Base-by-base conservation (phyloP, 768 basidiomycete genomes). In the Gloeophyllum trabeum region DNA sequence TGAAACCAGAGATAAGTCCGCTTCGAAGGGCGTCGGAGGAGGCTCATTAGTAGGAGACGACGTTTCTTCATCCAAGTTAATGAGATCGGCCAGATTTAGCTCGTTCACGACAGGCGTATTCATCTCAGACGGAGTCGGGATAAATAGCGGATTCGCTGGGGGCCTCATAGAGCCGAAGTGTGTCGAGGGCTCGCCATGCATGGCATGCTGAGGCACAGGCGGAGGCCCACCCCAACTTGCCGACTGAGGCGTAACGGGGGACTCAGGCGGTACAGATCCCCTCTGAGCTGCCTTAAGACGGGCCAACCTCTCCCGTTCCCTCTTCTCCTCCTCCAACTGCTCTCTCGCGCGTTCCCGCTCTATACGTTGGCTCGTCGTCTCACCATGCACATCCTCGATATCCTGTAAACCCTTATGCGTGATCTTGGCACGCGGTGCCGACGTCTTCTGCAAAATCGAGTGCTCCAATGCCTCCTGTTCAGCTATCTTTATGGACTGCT, bases 321-420 rank as follows among this genome's bases (percentile, higher is more conserved):
- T 66, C 47, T 81, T 79, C 46, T 80, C 77, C 56, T 81, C 77
- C 21, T 67, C 70, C 52, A 76, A 75, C 40, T 69, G 68, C 50
- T 78, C 73, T 36, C 69, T 66, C 51, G 85, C 83, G 18, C 70
- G 61, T 35, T 65, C 60, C 28, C 47, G 51, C 32, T 41, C 48
- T n/a, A n/a, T n/a, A 24, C 44, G 59, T 43, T 42, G 46, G 28
- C 42, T 42, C 1, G 44, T 48, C 25, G 43, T 43, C 41, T 50
- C 48, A 12, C 77, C 81, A 50, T 76, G 75, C 42, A 81, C 61
- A 57, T 79, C 80, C 58, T 94, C 90, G 53, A 94, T 89, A 53
- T 89, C 82, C 66, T 92, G 81, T 47, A 92, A 62, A 41, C 90
- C 90, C 62, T 94, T 94, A 67, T 92, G 90, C 21, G 90, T 94